Evolutionary conservation across 2,329 filamentous ascomycete genomes (phyloP).

Genomic region (Penicillium sp.): DNA sequence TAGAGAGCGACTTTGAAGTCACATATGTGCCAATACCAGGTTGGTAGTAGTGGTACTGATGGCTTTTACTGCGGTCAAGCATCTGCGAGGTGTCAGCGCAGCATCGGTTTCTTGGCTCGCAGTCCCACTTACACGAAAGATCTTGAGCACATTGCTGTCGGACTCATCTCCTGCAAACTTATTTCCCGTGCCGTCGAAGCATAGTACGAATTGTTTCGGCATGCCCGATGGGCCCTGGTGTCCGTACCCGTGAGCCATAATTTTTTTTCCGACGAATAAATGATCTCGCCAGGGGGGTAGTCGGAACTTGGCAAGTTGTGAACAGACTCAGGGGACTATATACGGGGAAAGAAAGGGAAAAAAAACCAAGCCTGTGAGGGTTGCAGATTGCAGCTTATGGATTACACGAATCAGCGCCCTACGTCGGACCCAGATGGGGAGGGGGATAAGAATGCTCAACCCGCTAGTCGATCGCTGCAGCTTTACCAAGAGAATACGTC

Average conservation of each 20-base stretch:
- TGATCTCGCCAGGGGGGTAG: not conserved
- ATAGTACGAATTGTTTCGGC: constrained; percentile 44
- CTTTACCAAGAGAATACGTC: constrained; percentile 19
- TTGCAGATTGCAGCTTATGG: constrained; percentile 1
- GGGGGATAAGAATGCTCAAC: constrained; percentile 15
- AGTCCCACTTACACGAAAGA: constrained; percentile 41
- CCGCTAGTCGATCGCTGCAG: constrained; percentile 20
- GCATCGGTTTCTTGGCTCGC: constrained; percentile 4
- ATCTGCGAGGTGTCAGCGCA: constrained; percentile 28
- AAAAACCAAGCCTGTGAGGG: constrained; percentile 1
- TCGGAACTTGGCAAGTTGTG: not conserved
- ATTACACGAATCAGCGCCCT: constrained; percentile 15
- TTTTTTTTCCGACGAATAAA: not conserved
- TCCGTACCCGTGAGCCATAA: constrained; percentile 22
- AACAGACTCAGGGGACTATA: constrained; percentile 11
- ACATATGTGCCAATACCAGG: constrained; percentile 50
- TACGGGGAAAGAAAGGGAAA: constrained; percentile 3
- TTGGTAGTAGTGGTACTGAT: constrained; percentile 47
- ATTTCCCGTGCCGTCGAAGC: constrained; percentile 49
- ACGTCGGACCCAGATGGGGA: constrained; percentile 5
- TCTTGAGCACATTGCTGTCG: constrained; percentile 51
- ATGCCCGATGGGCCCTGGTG: constrained; percentile 20
- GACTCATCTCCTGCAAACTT: constrained; percentile 46
- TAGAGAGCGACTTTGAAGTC: constrained; percentile 36
- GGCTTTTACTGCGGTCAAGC: constrained; percentile 42